Conservation (phyloP, 257 asterid species). For the Solanum pimpinellifolium region DNA sequence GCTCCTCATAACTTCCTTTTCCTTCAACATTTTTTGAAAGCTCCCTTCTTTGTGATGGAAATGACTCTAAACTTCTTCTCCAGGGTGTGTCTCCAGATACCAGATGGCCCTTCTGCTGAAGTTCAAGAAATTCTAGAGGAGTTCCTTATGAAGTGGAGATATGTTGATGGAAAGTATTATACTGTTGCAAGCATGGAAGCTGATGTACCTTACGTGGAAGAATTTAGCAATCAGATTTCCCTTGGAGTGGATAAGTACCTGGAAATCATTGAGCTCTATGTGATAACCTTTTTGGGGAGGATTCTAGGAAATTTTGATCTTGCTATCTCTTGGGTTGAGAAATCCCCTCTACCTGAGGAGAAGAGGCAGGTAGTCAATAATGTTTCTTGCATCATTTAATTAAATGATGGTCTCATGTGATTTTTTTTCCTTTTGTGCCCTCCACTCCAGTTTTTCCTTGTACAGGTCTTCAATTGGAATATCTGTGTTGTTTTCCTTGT, state of each 20-base stretch:
- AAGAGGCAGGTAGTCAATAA: conserved; percentile 60
- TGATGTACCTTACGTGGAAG: background rate
- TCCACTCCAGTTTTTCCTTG: too few species aligned
- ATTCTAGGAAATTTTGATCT: conserved; percentile 33
- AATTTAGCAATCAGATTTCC: conserved; percentile 19
- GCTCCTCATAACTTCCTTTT: background rate
- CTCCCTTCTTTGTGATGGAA: background rate
- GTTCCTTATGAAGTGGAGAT: conserved; percentile 53
- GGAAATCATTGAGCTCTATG: conserved; percentile 72
- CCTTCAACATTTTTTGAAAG: background rate
- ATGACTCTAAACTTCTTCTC: background rate
- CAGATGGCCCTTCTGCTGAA: conserved; percentile 31
- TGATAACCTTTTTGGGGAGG: conserved; percentile 41
- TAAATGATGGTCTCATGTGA: background rate
- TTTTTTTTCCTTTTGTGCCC: background rate
- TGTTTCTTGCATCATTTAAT: background rate
- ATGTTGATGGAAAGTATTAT: conserved; percentile 30
- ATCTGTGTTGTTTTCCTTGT: background rate
- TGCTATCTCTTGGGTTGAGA: conserved; percentile 79
- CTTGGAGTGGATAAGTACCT: conserved; percentile 46
- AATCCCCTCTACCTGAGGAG: conserved; percentile 50
- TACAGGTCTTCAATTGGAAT: background rate
- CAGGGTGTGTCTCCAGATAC: conserved; percentile 60
- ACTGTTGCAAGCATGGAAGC: conserved; percentile 4
- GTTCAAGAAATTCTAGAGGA: conserved; percentile 60